A percentile compares a stretch with the other conserved stretches of the same genome.
Evolutionary conservation across 345 rosid genomes (phyloP).

Genomic region (Leavenworthia alabamica): DNA sequence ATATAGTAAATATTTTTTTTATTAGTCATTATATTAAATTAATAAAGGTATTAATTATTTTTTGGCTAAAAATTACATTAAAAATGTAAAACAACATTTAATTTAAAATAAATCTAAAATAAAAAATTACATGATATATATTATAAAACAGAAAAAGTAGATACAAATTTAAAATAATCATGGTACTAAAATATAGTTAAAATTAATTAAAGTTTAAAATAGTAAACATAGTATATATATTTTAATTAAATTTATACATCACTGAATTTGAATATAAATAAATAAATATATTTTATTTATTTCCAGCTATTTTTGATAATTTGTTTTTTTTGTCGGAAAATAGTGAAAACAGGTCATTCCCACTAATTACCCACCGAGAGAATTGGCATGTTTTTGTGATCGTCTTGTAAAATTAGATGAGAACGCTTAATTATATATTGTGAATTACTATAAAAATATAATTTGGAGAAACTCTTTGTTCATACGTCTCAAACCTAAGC

Average conservation of each 20-base stretch:
- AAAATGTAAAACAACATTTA: no score
- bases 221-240: neutral
- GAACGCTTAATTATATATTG: neutral
- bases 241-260: neutral
- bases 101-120: no score
- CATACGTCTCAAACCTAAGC: neutral
- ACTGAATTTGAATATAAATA: neutral
- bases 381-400: neutral
- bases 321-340: neutral
- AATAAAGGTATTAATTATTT: no score
- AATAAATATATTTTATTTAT: neutral
- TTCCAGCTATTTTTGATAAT: neutral
- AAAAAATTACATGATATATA: no score
- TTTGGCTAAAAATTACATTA: no score
- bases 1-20: no score
- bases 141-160: neutral
- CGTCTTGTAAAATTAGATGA: neutral
- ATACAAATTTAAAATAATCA: neutral
- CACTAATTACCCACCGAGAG: neutral
- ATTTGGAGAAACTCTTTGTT: no score
- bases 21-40: no score
- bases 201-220: neutral
- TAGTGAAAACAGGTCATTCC: neutral
- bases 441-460: neutral
- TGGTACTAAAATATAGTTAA: neutral